Evolutionary conservation across 176 grass and related monocot genomes (phyloP), one percentile per base, ranked within the genome.

Genomic region (Oryza glumipatula): DNA sequence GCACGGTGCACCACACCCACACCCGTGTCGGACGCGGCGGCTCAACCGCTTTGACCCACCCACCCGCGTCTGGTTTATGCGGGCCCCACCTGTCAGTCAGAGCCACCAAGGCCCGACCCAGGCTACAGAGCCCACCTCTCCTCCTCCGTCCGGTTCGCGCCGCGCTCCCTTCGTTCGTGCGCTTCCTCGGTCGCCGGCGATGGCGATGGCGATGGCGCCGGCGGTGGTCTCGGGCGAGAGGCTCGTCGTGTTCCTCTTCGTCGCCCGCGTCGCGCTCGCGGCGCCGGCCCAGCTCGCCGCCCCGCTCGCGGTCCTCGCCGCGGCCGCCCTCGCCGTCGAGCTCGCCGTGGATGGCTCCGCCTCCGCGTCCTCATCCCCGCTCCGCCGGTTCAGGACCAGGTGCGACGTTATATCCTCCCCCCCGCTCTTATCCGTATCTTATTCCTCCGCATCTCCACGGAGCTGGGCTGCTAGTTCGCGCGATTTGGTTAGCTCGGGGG

Each of bases 221-320:
- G 33, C 90, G 67, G 56, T 90, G 56, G 17, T 87, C 91, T 83
- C 85, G 64, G 96, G 96, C 46, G 96, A 98, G 93, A 85, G 93
- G 9, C 80, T 85, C 49, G 91, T 98, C 71, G 91, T 98, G 28
- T 81, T 95, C 80, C 83, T 98, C 56, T 98, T 98, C 88, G 87
- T 89, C 56, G 91, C 88, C 14, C 89, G 87, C 67, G 96, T 98
- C 14, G 87, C 89, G 33, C 80, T 90, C 49, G 84, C 81, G 35
- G 91, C 80, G n/a, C 96, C 96, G 33, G 65, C 80, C 43, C 17
- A 63, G 67, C 91, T 98, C 54, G 73, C 82, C 30, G 70, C 73
- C 36, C 87, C 92, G 16, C 85, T 98, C 58, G 76, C 54, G 71
- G 10, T 88, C 70, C 89, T 95, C 33, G 81, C 83, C 24, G 82